phyloP scores from a whole-genome alignment of 1,284 basidiomycete genomes.

The Marasmius oreades region DNA sequence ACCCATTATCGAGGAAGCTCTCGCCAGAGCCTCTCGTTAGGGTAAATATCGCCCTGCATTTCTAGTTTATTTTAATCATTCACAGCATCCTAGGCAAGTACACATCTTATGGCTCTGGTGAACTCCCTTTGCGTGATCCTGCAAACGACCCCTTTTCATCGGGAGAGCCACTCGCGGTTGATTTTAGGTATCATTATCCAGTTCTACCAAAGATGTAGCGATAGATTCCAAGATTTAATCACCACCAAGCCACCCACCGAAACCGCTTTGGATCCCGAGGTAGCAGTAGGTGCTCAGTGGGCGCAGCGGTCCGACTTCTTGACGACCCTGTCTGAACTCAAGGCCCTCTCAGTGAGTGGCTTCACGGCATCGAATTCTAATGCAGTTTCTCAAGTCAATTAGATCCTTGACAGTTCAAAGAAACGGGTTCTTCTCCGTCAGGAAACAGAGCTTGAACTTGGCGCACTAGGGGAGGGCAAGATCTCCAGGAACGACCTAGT shows the following conservation, averaged over 20 bases:
- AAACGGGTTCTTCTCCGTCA: constrained; percentile 61
- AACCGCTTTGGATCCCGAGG: constrained; percentile 37
- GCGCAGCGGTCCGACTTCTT: constrained; percentile 81
- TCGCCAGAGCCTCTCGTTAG: constrained; percentile 77
- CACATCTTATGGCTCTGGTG: constrained; percentile 85
- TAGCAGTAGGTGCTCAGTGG: constrained; percentile 80
- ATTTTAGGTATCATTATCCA: constrained; percentile 96
- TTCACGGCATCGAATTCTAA: constrained; percentile 7
- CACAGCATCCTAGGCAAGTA: constrained; percentile 56
- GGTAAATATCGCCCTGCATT: constrained; percentile 33
- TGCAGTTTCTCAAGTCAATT: not conserved
- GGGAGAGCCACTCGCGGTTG: constrained; percentile 90
- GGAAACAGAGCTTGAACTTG: constrained; percentile 75
- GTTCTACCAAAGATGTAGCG: constrained; percentile 93
- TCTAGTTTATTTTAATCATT: not conserved
- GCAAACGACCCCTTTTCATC: constrained; percentile 91
- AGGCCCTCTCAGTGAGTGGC: constrained; percentile 36
- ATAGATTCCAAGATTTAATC: constrained; percentile 79
- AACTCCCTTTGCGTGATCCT: constrained; percentile 94
- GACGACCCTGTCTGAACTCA: constrained; percentile 64
- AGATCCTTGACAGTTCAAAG: constrained; percentile 41
- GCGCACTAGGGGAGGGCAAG: constrained; percentile 49
- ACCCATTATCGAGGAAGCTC: constrained; percentile 58
- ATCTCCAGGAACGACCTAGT: constrained; percentile 73
- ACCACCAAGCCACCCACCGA: constrained; percentile 36